These are phyloP conservation scores for Diaporthe australafricana DNA, from an alignment of 2,329 filamentous ascomycete genomes.

Conservation along the genomic window DNA sequence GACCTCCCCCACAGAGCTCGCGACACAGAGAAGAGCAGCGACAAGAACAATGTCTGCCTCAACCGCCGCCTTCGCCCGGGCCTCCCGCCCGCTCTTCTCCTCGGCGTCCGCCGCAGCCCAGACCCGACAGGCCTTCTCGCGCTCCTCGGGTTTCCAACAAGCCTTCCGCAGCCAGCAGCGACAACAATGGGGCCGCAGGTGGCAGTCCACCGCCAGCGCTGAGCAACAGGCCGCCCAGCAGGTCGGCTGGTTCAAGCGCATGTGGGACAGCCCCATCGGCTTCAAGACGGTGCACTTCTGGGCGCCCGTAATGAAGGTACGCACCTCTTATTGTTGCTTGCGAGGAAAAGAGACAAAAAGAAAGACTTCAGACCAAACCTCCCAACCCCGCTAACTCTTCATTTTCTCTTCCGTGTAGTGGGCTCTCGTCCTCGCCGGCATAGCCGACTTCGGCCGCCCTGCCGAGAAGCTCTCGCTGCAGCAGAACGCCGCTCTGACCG, in stretches of 20 bases:
- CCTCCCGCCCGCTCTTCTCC: conserved; percentile 67
- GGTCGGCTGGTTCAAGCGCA: conserved; percentile 75
- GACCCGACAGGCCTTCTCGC: conserved; percentile 65
- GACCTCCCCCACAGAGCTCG: not conserved
- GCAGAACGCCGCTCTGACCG: conserved; percentile 90
- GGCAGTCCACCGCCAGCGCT: conserved; percentile 73
- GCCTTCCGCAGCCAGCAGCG: conserved; percentile 38
- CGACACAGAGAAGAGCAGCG: not conserved
- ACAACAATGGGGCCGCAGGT: conserved; percentile 68
- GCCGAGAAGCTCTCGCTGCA: conserved; percentile 93
- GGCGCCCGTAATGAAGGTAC: conserved; percentile 90
- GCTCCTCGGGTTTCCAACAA: conserved; percentile 51
- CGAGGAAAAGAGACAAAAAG: too few relatives aligned
- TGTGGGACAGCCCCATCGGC: conserved; percentile 86
- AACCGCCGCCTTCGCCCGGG: conserved; percentile 63
- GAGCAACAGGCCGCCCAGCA: conserved; percentile 44
- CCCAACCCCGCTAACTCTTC: conserved; percentile 52
- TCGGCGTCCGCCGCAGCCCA: conserved; percentile 64
- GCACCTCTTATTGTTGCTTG: too few relatives aligned
- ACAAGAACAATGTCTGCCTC: conserved; percentile 43
- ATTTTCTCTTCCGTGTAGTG: conserved; percentile 69
- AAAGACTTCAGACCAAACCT: too few relatives aligned
- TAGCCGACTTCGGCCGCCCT: conserved; percentile 91
- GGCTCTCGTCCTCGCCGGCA: conserved; percentile 90
- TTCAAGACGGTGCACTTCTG: conserved; percentile 98